Base-by-base conservation (phyloP, 2,329 filamentous ascomycete species). In the Neonectria neomacrospora region DNA sequence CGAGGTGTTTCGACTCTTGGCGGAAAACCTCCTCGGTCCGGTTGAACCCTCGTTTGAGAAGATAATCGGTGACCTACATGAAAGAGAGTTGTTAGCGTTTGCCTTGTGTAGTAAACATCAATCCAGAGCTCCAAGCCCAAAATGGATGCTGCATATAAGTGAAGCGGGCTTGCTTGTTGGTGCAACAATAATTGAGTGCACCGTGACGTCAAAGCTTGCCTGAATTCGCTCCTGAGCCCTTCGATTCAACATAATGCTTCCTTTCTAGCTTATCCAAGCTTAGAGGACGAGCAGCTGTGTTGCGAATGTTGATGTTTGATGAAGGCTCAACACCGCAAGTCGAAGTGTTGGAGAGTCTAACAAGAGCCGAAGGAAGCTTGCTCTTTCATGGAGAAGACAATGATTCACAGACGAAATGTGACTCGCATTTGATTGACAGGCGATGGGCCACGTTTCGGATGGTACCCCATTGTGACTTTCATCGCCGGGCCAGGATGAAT, bases 41-140 rank as follows among this genome's bases (percentile, higher is more conserved):
- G 57, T 90, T 94, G 79, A 97, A 99, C 0, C 96, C 96, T 70
- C 97, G 94, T 78, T 99, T 99, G 2, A 94, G 88, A 1, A 99
- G 85, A 77, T 99, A 99, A 72, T 99, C 96, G 9, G 97, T 94
- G 3, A 99, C 86, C 86, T 89, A 64, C 54, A 4, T 2, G 3
- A 30, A 2, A 20, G 11, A 16, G 7, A 11, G 26, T 23, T 74
- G 66, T 68, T 53, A 70, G 57, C 6, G 14, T 22, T n/a, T 50
- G 6, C 9, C 22, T 41, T 9, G 9, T n/a, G 42, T 12, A 30
- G 9, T 6, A 6, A 6, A 18, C n/a, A 5, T 18, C 7, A 5
- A 41, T 20, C 37, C 16, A 7, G 7, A 8, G 10, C 37, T 41
- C 8, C 16, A 5, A 16, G 37, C n/a, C 8, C 3, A 18, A n/a